Evolutionary conservation across 2,329 filamentous ascomycete species (phyloP).

Genomic region (Fusarium sp.): DNA sequence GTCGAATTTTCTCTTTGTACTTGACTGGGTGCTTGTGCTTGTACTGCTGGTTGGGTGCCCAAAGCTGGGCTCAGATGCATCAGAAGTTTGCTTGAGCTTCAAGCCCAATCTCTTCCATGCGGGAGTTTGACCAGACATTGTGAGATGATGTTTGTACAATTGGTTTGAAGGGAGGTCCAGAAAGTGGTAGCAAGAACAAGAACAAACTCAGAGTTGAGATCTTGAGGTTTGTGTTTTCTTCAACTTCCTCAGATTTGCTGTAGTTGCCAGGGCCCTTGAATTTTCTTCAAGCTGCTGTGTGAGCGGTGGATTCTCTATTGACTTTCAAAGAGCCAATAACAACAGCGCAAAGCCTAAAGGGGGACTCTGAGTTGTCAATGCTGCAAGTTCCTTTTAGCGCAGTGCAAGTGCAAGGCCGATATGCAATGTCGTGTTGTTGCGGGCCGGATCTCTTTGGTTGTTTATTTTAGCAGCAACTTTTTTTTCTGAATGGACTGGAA

Average conservation of each 20-base stretch:
- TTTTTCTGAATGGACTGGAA: conserved; percentile 39
- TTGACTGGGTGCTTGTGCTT: conserved; percentile 42
- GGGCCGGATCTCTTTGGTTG: conserved; percentile 37
- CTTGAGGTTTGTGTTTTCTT: conserved; percentile 23
- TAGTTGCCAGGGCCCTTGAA: conserved; percentile 29
- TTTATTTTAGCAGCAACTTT: conserved; percentile 39
- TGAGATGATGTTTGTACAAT: conserved; percentile 34
- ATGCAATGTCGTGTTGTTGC: conserved; percentile 40
- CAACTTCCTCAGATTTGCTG: conserved; percentile 37
- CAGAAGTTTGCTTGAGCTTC: conserved; percentile 64
- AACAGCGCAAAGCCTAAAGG: conserved; percentile 13
- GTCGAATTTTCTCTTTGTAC: conserved; percentile 56
- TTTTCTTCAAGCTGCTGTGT: conserved; percentile 36
- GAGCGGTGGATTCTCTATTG: conserved; percentile 30
- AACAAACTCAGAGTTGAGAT: not conserved
- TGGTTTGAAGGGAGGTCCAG: not conserved
- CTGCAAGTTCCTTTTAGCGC: conserved; percentile 40
- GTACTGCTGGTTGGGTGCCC: conserved; percentile 53
- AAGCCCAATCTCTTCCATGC: conserved; percentile 73
- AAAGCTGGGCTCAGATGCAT: conserved; percentile 51
- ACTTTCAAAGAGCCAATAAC: conserved; percentile 21
- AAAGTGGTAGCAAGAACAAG: not conserved
- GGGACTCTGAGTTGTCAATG: conserved; percentile 30
- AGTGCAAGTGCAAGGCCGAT: conserved; percentile 36
- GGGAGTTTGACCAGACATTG: conserved; percentile 63